Percentiles rank a stretch among this genome's conserved stretches.
These are phyloP conservation scores for Solanum hybrid DNA, from an alignment of 305 asterid species.

Conservation along the genomic window DNA sequence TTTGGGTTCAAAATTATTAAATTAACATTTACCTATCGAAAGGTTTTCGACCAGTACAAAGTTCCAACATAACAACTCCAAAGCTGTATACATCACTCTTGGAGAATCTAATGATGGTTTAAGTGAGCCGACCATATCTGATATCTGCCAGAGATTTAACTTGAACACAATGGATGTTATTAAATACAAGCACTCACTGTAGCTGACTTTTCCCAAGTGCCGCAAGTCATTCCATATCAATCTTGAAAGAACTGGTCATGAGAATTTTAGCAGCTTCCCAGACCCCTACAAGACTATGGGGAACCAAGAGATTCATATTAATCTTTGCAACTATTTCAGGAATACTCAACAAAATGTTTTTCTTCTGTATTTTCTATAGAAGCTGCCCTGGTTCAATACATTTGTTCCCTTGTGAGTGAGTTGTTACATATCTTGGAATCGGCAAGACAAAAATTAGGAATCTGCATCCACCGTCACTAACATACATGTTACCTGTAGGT, in stretches of 20 bases:
- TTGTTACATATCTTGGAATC: not conserved
- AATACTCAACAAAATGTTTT: not conserved
- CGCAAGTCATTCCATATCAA: not conserved
- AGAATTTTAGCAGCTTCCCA: not conserved
- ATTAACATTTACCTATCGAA: constrained; percentile 50
- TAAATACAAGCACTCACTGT: constrained; percentile 46
- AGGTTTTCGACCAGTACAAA: constrained; percentile 68
- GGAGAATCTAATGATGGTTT: constrained; percentile 36
- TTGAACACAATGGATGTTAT: constrained; percentile 51
- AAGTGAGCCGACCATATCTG: constrained; percentile 31
- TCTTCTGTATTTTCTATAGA: not conserved
- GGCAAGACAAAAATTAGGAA: not conserved
- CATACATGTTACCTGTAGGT: not conserved
- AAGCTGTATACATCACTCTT: constrained; percentile 60
- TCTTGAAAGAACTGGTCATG: not conserved
- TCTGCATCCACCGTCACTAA: not conserved
- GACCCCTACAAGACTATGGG: not conserved
- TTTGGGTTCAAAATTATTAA: not conserved
- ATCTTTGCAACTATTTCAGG: not conserved
- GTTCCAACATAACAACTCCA: constrained; percentile 41
- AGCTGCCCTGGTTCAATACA: not conserved
- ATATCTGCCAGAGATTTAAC: constrained; percentile 58
- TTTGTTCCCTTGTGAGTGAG: not conserved
- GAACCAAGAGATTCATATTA: not conserved
- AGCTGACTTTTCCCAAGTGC: constrained; percentile 13